Evolutionary conservation across 768 basidiomycete genomes (phyloP), one percentile per base, ranked within the genome.

Genomic region (Leccinum longicurvipes): DNA sequence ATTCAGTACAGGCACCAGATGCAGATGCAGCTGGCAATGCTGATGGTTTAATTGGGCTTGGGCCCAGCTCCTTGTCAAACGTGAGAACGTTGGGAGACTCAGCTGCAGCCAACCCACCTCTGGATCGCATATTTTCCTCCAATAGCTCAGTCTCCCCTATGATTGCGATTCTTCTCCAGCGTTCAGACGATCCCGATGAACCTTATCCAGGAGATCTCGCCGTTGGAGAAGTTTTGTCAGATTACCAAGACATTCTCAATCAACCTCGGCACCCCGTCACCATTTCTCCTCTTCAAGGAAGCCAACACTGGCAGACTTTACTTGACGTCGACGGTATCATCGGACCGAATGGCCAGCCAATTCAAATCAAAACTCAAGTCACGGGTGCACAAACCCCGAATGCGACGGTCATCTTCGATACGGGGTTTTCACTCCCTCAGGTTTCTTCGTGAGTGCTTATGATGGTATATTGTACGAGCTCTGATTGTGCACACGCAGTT

Each of bases 391-490:
- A 79, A 46, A 70, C 69, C 10, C 71, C 72, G 15, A 82, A 82
- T 59, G 72, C 82, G 8, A 85, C 84, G 2, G 80, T 80, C 4
- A 74, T 90, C 3, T 72, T 89, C 28, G 89, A 91, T 64, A 83
- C 85, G 4, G 88, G 89, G 0, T 89, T 86, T 67, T 78, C 85
- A 0, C 72, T 88, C 3, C 79, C 85, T 12, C 87, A 88, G 64
- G 76, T 87, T 36, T 76, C 84, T 50, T 60, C 72, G 81, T 82
- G 65, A 46, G 74, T 28, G n/a, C 11, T 3, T 47, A 19, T 11
- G 3, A 17, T 41, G 19, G 53, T 25, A 27, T 60, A 34, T 63
- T 51, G 48, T 28, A 56, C 57, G 39, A 55, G 47, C 27, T 63
- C 61, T 59, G 55, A 60, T 49, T n/a, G 51, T 49, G 3, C 31